Evolutionary conservation across 2,329 filamentous ascomycete genomes (phyloP).

Genomic region (Colletotrichum lini): DNA sequence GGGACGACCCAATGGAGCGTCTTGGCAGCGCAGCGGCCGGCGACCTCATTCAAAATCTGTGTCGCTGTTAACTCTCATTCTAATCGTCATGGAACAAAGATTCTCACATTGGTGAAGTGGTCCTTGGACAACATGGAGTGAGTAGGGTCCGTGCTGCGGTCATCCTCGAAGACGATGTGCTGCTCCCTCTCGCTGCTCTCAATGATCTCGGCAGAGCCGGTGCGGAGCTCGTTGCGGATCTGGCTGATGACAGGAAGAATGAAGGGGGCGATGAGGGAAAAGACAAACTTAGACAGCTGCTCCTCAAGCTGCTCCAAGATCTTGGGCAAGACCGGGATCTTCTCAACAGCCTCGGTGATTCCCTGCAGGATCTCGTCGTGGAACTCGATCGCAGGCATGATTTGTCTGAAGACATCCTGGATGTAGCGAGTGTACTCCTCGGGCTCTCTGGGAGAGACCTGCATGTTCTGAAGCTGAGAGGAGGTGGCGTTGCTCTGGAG

Average conservation of each 20-base stretch:
- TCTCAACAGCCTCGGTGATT: slow-evolving; percentile 84
- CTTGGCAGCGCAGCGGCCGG: slow-evolving; percentile 84
- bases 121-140: slow-evolving; percentile 98
- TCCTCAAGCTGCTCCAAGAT: slow-evolving; percentile 90
- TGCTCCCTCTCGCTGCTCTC: slow-evolving; percentile 87
- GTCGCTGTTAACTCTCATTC: slow-evolving; percentile 27
- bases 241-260: slow-evolving; percentile 88
- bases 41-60: slow-evolving; percentile 87
- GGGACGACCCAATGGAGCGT: slow-evolving; percentile 90
- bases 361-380: slow-evolving; percentile 89
- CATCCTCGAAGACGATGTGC: slow-evolving; percentile 87
- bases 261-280: slow-evolving; percentile 91
- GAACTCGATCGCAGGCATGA: slow-evolving; percentile 92
- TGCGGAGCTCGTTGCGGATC: slow-evolving; percentile 88
- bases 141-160: slow-evolving; percentile 83
- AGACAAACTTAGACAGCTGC: slow-evolving; percentile 90
- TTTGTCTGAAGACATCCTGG: slow-evolving; percentile 79
- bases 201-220: slow-evolving; percentile 89
- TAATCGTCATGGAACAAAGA: too few species aligned
- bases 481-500: slow-evolving; percentile 82
- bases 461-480: slow-evolving; percentile 81
- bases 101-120: slow-evolving; percentile 85
- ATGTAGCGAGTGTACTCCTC: slow-evolving; percentile 89
- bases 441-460: slow-evolving; percentile 82
- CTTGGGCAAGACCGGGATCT: slow-evolving; percentile 87